A percentile compares a stretch with the other conserved stretches of the same genome.
Evolutionary conservation across 108 stramenopile species (phyloP).

Genomic region (Hondaea fermentalgiana): DNA sequence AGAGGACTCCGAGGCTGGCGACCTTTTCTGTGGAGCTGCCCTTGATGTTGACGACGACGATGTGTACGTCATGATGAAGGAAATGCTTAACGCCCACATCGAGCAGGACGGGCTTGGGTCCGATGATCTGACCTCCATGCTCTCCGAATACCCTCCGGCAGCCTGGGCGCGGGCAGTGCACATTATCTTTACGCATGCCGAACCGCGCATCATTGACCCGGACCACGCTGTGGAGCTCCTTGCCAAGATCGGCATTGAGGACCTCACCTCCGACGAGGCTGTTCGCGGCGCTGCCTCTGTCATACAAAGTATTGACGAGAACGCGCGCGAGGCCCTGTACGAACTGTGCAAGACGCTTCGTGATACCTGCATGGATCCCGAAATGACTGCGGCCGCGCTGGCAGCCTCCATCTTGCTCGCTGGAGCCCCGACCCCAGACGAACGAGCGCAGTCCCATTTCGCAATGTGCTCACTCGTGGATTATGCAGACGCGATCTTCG

Average conservation of each 20-base stretch:
- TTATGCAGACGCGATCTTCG: background rate
- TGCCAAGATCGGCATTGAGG: background rate
- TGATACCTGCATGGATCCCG: background rate
- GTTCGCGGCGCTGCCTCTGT: background rate
- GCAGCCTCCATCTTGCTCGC: background rate
- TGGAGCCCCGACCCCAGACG: background rate
- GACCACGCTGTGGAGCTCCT: background rate
- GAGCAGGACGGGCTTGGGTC: background rate
- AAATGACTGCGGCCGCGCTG: background rate
- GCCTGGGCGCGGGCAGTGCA: background rate
- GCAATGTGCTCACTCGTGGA: background rate
- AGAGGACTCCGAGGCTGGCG: background rate
- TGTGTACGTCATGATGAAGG: background rate
- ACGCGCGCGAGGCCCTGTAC: background rate
- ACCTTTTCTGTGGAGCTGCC: background rate
- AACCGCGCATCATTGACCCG: background rate
- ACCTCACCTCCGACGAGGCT: background rate
- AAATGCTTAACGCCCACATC: background rate
- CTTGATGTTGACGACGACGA: conserved; percentile 13
- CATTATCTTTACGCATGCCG: background rate
- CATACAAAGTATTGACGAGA: background rate
- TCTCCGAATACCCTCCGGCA: background rate
- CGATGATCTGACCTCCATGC: background rate
- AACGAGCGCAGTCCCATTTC: background rate
- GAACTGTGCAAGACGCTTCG: background rate